A percentile compares a stretch with the other conserved stretches of the same genome.
Conservation (phyloP, 163 green algal genomes). For the Chlamydomonas reinhardtii region DNA sequence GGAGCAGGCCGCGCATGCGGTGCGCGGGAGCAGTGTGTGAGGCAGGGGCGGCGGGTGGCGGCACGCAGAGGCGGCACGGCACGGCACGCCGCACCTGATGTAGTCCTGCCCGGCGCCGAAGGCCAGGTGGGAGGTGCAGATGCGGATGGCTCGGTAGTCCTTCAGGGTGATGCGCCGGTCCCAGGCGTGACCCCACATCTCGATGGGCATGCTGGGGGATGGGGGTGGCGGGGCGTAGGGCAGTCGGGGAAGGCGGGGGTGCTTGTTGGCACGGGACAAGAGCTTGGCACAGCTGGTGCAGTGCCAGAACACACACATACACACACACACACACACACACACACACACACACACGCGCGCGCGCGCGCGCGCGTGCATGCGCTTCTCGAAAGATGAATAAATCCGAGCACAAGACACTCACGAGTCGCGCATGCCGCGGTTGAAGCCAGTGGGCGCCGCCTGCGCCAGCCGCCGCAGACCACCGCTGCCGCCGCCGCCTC, state of each 20-base stretch:
- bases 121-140: conserved; percentile 38
- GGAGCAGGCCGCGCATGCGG: too few species aligned
- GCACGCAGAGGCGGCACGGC: too few species aligned
- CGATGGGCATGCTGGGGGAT: conserved; percentile 30
- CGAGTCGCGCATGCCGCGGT: conserved; percentile 20
- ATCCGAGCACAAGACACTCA: too few species aligned
- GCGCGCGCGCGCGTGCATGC: too few species aligned
- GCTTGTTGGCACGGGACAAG: background rate
- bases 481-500: too few species aligned
- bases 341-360: too few species aligned
- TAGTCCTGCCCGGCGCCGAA: conserved; percentile 13
- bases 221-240: background rate
- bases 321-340: too few species aligned
- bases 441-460: background rate
- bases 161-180: conserved; percentile 36
- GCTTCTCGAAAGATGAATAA: too few species aligned
- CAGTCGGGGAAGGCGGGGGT: background rate
- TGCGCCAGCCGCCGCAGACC: background rate
- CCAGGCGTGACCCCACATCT: conserved; percentile 50
- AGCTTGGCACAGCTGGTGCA: background rate
- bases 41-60: too few species aligned
- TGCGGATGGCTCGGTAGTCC: conserved; percentile 45
- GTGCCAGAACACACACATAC: too few species aligned
- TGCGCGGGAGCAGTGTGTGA: too few species aligned
- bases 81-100: too few species aligned